Evolutionary conservation across 2,329 filamentous ascomycete genomes (phyloP).

Genomic region (Venturiaceae sp.): DNA sequence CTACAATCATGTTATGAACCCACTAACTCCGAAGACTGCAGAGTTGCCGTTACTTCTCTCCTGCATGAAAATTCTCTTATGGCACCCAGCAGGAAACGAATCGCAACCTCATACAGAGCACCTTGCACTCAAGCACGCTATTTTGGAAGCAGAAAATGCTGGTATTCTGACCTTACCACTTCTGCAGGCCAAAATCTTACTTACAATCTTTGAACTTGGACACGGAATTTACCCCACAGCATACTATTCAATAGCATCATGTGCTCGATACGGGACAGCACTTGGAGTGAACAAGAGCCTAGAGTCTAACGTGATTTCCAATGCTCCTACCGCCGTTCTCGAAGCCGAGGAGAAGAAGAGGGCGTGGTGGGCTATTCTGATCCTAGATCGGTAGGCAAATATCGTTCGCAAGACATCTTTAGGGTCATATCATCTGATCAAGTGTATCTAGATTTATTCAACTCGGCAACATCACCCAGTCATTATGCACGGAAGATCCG

Average conservation of each 20-base stretch:
- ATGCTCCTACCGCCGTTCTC: conserved; percentile 10
- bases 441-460: neutral
- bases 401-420: neutral
- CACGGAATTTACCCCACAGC: conserved; percentile 28
- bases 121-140: neutral
- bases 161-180: conserved; percentile 17
- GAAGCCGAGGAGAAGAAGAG: conserved; percentile 17
- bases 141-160: conserved; percentile 17
- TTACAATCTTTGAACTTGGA: conserved; percentile 22
- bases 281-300: conserved; percentile 9
- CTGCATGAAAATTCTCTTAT: neutral
- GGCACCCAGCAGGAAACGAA: neutral
- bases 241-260: conserved; percentile 18
- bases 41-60: conserved; percentile 17
- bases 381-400: conserved; percentile 15
- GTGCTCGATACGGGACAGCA: conserved; percentile 17
- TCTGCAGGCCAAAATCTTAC: conserved; percentile 21
- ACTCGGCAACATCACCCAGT: neutral
- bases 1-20: conserved; percentile 14
- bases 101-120: too few species aligned
- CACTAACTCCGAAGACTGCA: conserved; percentile 15
- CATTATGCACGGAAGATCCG: neutral
- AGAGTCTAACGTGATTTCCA: neutral
- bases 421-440: neutral
- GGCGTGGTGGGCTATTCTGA: conserved; percentile 19